Evolutionary conservation across 768 basidiomycete species (phyloP).

Genomic region (Termitomyces sp.): DNA sequence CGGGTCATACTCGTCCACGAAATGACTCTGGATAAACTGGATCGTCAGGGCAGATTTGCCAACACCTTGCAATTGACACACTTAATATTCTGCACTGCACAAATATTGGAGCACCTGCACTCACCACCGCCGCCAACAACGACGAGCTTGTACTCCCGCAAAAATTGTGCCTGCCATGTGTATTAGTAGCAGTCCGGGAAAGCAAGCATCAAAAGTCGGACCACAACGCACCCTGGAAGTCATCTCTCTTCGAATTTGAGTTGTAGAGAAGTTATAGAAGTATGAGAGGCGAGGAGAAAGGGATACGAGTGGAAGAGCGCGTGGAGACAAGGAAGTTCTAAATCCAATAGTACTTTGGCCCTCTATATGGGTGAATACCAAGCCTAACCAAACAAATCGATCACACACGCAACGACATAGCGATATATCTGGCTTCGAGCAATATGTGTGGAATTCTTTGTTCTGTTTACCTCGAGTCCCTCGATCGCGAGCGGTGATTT

Average conservation of each 20-base stretch:
- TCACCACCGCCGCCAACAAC: constrained; percentile 96
- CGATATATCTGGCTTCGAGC: no score
- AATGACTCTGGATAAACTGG: constrained; percentile 95
- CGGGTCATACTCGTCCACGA: constrained; percentile 91
- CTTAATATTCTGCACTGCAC: neutral
- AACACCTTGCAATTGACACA: constrained; percentile 29
- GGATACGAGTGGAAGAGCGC: constrained; percentile 6
- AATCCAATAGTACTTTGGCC: neutral
- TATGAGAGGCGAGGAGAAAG: constrained; percentile 1
- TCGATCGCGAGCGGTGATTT: no score
- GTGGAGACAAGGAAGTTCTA: constrained; percentile 4
- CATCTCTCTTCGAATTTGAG: constrained; percentile 19
- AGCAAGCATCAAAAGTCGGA: neutral
- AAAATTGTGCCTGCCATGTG: constrained; percentile 65
- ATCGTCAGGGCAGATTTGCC: constrained; percentile 89
- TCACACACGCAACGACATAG: neutral
- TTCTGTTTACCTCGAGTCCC: no score
- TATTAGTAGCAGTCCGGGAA: constrained; percentile 6
- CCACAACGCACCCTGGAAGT: constrained; percentile 28
- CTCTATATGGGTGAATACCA: constrained; percentile 12
- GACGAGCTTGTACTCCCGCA: constrained; percentile 97
- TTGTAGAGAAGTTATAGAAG: neutral
- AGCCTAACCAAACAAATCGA: constrained; percentile 15
- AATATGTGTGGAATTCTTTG: no score
- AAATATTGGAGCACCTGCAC: constrained; percentile 16